Conservation (phyloP, 306 rosid genomes). For the Gynostemma pentaphyllum region DNA sequence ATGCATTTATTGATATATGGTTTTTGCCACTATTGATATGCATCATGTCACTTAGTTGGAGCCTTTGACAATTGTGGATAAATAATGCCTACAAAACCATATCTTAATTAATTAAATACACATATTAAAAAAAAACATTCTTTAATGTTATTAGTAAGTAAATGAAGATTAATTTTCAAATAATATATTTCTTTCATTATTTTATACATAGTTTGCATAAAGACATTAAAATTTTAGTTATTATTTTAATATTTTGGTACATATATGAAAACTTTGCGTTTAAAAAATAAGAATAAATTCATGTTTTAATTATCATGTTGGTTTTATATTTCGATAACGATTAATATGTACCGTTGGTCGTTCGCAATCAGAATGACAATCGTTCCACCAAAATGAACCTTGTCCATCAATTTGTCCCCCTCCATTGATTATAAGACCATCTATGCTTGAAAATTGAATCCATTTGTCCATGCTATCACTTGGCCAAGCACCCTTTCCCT, state of each 20-base stretch:
- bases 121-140: background rate
- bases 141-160: too few relatives aligned
- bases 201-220: too few relatives aligned
- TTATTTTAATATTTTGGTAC: too few relatives aligned
- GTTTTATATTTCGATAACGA: background rate
- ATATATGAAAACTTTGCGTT: too few relatives aligned
- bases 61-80: background rate
- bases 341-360: conserved; percentile 2
- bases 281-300: too few relatives aligned
- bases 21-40: conserved; percentile 4
- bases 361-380: background rate
- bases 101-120: background rate
- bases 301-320: too few relatives aligned
- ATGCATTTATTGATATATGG: background rate
- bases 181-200: too few relatives aligned
- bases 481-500: conserved; percentile 1
- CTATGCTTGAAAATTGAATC: background rate
- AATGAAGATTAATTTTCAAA: too few relatives aligned
- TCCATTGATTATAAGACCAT: background rate
- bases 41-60: background rate
- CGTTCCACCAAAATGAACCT: conserved; percentile 9
- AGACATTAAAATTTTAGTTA: too few relatives aligned
- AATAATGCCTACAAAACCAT: background rate
- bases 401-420: conserved; percentile 10
- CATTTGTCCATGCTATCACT: background rate